Conservation (phyloP, 345 rosid genomes). For the Cardiospermum halicacabum region DNA sequence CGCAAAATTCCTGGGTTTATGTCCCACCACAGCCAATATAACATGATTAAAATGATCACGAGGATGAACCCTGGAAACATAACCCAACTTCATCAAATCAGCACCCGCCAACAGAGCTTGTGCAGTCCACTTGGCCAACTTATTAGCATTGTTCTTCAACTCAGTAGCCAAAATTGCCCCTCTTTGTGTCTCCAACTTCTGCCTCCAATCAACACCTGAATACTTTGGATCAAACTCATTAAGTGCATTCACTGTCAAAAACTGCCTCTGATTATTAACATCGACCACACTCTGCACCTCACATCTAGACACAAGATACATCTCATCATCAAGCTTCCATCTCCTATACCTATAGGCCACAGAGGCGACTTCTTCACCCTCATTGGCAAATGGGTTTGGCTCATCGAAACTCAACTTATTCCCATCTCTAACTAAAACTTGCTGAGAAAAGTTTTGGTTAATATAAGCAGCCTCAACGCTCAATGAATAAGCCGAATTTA, state of each 20-base stretch:
- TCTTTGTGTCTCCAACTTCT: constrained; percentile 96
- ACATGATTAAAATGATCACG: constrained; percentile 97
- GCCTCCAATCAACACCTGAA: constrained; percentile 98
- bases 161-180: constrained; percentile 97
- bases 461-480: constrained; percentile 88
- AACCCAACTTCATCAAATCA: constrained; percentile 95
- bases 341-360: constrained; percentile 89
- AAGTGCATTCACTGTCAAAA: constrained; percentile 82
- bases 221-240: constrained; percentile 94
- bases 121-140: constrained; percentile 95
- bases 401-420: constrained; percentile 80
- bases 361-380: constrained; percentile 96
- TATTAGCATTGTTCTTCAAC: constrained; percentile 92
- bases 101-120: constrained; percentile 89
- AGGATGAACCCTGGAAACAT: constrained; percentile 95
- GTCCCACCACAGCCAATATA: constrained; percentile 78
- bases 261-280: constrained; percentile 69
- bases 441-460: constrained; percentile 85
- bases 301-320: constrained; percentile 77
- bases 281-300: constrained; percentile 91
- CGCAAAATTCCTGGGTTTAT: constrained; percentile 88
- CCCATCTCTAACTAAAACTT: constrained; percentile 79
- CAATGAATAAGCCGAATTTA: constrained; percentile 69
- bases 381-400: constrained; percentile 81
- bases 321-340: constrained; percentile 86